These are phyloP conservation scores for Toxoplasma gondii DNA, from an alignment of 169 alveolate genomes.

Conservation along the genomic window DNA sequence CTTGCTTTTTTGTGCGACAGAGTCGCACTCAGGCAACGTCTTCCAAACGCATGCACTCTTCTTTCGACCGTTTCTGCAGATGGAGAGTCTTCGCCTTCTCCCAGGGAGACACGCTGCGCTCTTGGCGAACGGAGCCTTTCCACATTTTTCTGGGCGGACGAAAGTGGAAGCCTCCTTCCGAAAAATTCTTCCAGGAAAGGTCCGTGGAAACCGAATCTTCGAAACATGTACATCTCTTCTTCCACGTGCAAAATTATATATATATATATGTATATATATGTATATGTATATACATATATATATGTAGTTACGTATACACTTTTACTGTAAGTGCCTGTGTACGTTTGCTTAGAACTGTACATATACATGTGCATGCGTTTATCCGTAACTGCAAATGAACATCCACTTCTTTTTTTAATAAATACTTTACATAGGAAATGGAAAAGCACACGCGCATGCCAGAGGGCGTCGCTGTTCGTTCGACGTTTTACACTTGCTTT, in stretches of 20 bases:
- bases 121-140: slow-evolving; percentile 71
- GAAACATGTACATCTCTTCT: not conserved
- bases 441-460: too few species aligned
- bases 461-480: too few species aligned
- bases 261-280: not conserved
- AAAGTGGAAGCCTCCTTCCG: slow-evolving; percentile 68
- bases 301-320: not conserved
- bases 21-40: too few species aligned
- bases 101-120: slow-evolving; percentile 68
- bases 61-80: not conserved
- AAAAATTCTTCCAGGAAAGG: slow-evolving; percentile 56
- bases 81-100: slow-evolving; percentile 68
- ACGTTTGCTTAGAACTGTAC: too few species aligned
- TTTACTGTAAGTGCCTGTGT: not conserved
- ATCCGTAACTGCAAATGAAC: too few species aligned
- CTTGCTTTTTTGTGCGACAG: too few species aligned
- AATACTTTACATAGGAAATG: too few species aligned
- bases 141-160: slow-evolving; percentile 70
- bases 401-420: too few species aligned
- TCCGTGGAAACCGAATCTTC: not conserved
- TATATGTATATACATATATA: not conserved
- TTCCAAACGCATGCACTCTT: not conserved
- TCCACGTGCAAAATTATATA: not conserved
- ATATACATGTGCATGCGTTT: too few species aligned
- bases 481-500: too few species aligned